Conservation (phyloP, 2,329 filamentous ascomycete species). For the Phaeosphaeria sp. region DNA sequence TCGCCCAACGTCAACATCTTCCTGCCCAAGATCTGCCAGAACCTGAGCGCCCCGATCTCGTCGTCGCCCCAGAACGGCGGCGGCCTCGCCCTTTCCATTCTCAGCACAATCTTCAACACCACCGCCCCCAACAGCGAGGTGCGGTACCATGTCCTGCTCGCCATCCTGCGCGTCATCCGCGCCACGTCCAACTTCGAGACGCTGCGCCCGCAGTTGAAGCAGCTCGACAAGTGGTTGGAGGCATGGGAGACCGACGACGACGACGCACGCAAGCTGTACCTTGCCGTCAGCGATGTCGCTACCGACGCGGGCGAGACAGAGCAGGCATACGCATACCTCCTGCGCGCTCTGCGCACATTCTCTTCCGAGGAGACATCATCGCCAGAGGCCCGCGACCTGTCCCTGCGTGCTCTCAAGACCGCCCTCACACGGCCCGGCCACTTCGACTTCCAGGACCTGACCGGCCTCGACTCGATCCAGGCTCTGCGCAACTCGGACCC, state of each 20-base stretch:
- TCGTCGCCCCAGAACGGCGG: conserved; percentile 86
- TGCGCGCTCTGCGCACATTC: conserved; percentile 80
- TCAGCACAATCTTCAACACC: conserved; percentile 98
- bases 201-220: conserved; percentile 81
- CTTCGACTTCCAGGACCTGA: conserved; percentile 77
- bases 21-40: conserved; percentile 86
- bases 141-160: conserved; percentile 88
- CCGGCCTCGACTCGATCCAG: conserved; percentile 78
- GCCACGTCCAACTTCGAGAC: conserved; percentile 75
- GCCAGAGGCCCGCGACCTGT: conserved; percentile 64
- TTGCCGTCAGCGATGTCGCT: conserved; percentile 82
- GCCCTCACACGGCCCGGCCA: conserved; percentile 71
- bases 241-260: conserved; percentile 85
- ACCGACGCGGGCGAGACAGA: conserved; percentile 78
- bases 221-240: conserved; percentile 80
- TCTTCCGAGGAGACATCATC: conserved; percentile 64
- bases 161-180: conserved; percentile 84
- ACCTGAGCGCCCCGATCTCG: conserved; percentile 82
- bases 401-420: conserved; percentile 69
- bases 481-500: conserved; percentile 84
- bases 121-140: conserved; percentile 73
- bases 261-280: conserved; percentile 83
- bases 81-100: conserved; percentile 84
- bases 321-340: conserved; percentile 75
- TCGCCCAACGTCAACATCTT: conserved; percentile 84